Base-by-base conservation (phyloP, 495 filamentous ascomycete genomes). In the Hypoxylon lienhwacheense region DNA sequence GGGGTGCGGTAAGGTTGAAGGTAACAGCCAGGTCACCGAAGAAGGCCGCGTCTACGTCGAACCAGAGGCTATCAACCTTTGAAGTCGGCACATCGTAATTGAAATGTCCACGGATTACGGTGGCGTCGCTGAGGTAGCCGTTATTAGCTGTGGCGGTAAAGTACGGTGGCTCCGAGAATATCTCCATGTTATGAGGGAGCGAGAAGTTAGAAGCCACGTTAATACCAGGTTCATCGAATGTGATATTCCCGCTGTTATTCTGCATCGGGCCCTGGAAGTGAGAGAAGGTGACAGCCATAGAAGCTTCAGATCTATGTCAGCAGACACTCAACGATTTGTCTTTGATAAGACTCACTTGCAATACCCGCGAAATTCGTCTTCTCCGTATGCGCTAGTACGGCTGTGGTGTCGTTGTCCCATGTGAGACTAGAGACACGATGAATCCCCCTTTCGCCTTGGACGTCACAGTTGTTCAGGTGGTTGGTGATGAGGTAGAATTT, bases 21-120 rank as follows among this genome's bases (percentile, higher is more conserved):
- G 34, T 64, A 24, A 69, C 24, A 4, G 54, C 46, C 15, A 67
- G 19, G 43, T 62, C 47, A 8, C 60, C 57, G 21, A 36, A 54
- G 42, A 69, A 61, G 5, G 48, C 57, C 5, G 64, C 49, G 19
- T 69, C 66, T 49, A 69, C 55, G 39, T 69, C 59, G 29, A 69
- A 69, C 58, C 63, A 69, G 10, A 65, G 52, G 33, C 32, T 46
- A n/a, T 65, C 22, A 14, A 67, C 22, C 3, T 61, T 48, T 14
- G 48, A 34, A 2, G 29, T 39, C 4, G 55, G 50, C 42, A 65
- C 63, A 37, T 65, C 55, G 33, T 66, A 69, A 17, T 39, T 41
- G 21, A 69, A 61, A 44, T 66, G 59, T n/a, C 66, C 66, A 28
- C 61, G 65, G 39, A 69, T 66, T 8, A 61, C 43, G 8, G 59